These are phyloP conservation scores for thale cress (Arabidopsis thaliana) DNA, from an alignment of 345 rosid genomes.

Conservation along the genomic window DNA sequence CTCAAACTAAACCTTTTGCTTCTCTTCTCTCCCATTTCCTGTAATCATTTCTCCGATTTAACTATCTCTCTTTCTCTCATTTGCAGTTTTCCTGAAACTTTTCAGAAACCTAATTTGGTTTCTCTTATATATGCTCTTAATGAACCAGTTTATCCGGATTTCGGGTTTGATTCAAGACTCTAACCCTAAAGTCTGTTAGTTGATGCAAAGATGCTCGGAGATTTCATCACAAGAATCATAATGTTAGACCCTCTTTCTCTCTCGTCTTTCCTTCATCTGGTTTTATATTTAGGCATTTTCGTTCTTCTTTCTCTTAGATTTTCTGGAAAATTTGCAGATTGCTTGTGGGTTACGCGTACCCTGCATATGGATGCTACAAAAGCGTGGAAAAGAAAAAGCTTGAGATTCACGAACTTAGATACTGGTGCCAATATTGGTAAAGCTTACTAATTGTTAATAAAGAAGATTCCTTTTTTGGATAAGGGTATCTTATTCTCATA, in stretches of 20 bases:
- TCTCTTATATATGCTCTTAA: background rate
- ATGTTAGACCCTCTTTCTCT: conserved; percentile 45
- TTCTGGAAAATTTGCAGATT: conserved; percentile 47
- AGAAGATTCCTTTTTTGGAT: conserved; percentile 1
- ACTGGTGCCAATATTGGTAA: conserved; percentile 96
- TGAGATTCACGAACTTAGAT: conserved; percentile 69
- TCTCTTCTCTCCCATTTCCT: conserved; percentile 11
- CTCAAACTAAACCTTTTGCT: conserved; percentile 8
- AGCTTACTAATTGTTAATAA: background rate
- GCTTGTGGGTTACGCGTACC: conserved; percentile 85
- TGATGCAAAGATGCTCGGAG: conserved; percentile 61
- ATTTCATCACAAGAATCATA: conserved; percentile 56
- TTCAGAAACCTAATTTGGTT: background rate
- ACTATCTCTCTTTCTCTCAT: conserved; percentile 16
- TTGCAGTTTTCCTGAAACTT: background rate
- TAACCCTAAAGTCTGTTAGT: conserved; percentile 29
- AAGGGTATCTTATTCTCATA: conserved; percentile 29
- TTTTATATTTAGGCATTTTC: background rate
- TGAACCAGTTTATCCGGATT: background rate
- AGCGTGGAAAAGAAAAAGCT: conserved; percentile 69
- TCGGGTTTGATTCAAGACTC: conserved; percentile 5
- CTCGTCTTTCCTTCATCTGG: background rate
- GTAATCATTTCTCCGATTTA: background rate
- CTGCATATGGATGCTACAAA: conserved; percentile 86
- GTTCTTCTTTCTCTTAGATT: background rate